Evolutionary conservation across 495 filamentous ascomycete species (phyloP).

Genomic region (Xylona heveae): DNA sequence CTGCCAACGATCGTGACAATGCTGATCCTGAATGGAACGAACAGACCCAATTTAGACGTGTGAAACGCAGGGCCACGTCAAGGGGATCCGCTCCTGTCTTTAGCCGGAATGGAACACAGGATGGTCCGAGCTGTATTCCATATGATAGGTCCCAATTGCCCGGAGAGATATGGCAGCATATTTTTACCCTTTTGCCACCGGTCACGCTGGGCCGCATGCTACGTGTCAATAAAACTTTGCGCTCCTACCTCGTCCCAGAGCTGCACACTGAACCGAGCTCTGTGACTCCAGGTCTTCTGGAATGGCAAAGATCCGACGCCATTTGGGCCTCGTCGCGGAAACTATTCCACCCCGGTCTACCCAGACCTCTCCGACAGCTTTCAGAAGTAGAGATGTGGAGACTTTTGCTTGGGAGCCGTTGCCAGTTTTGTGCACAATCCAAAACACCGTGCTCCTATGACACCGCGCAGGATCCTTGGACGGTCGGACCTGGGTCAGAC

Average conservation of each 20-base stretch:
- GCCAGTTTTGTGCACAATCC: slow-evolving; percentile 28
- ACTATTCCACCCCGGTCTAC: slow-evolving; percentile 30
- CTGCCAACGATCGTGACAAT: too few species aligned
- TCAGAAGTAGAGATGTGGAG: slow-evolving; percentile 44
- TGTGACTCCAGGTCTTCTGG: too few species aligned
- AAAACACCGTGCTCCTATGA: slow-evolving; percentile 5
- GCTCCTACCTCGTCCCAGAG: too few species aligned
- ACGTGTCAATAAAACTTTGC: slow-evolving; percentile 25
- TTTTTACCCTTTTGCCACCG: slow-evolving; percentile 31
- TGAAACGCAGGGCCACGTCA: slow-evolving; percentile 1
- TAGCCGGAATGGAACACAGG: not conserved
- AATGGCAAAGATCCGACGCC: slow-evolving; percentile 28
- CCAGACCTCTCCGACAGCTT: slow-evolving; percentile 27
- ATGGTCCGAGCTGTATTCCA: slow-evolving; percentile 1
- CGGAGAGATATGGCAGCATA: slow-evolving; percentile 30
- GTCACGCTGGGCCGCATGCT: slow-evolving; percentile 25
- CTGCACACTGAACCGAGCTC: too few species aligned
- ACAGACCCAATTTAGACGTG: too few species aligned
- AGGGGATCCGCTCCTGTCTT: not conserved
- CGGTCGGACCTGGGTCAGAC: slow-evolving; percentile 27
- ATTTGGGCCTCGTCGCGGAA: slow-evolving; percentile 40
- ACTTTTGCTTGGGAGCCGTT: slow-evolving; percentile 26
- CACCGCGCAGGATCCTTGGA: slow-evolving; percentile 18
- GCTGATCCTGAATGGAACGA: too few species aligned
- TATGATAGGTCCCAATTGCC: slow-evolving; percentile 22